Evolutionary conservation across 164 flowering plant genomes (phyloP).

Genomic region (Buxus sempervirens): DNA sequence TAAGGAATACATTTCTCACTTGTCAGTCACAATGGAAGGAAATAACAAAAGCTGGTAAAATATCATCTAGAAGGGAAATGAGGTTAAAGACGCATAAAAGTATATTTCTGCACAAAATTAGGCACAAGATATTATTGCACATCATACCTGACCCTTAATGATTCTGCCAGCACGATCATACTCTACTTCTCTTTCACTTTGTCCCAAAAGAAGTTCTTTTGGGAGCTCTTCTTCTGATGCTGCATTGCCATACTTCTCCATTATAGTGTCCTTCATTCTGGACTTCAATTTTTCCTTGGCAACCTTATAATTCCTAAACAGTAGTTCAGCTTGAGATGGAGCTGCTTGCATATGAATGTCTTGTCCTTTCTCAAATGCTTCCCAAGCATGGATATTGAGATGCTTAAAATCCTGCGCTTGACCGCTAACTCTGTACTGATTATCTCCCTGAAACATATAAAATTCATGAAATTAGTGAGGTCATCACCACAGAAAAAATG

Average conservation of each 20-base stretch:
- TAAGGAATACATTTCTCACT: no score
- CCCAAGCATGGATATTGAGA: constrained; percentile 69
- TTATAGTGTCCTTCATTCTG: constrained; percentile 53
- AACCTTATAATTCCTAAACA: constrained; percentile 52
- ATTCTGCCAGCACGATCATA: constrained; percentile 93
- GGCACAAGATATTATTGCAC: not conserved
- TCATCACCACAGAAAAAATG: not conserved
- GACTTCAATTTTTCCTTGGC: constrained; percentile 62
- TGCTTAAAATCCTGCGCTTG: constrained; percentile 81
- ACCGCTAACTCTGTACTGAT: constrained; percentile 63
- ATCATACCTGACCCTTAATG: constrained; percentile 73
- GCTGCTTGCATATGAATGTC: constrained; percentile 88
- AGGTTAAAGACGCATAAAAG: no score
- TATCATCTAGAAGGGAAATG: no score
- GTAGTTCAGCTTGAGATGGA: constrained; percentile 78
- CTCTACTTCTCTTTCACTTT: constrained; percentile 63
- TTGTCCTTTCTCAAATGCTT: constrained; percentile 85
- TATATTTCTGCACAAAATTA: no score
- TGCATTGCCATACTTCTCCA: constrained; percentile 88
- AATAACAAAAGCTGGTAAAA: not conserved
- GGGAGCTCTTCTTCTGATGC: constrained; percentile 65
- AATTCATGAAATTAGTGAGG: not conserved
- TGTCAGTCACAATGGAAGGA: no score
- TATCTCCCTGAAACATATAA: constrained; percentile 51
- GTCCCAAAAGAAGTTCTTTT: constrained; percentile 72